A percentile compares a stretch with the other conserved stretches of the same genome.
phyloP scores from a whole-genome alignment of 1,284 basidiomycete species.

The Mixia osmundae region DNA sequence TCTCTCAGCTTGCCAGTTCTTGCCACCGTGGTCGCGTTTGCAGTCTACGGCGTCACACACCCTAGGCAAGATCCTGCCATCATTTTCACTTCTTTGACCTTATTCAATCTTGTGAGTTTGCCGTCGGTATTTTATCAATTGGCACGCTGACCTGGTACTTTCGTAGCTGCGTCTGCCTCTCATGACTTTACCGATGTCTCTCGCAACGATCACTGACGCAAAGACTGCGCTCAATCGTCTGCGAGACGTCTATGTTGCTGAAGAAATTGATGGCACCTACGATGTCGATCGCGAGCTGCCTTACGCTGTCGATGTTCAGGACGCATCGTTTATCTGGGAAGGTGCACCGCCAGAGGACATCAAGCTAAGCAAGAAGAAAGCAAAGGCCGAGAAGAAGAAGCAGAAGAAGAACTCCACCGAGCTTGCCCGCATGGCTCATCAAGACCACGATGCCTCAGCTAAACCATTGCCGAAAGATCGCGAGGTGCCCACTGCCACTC shows the following conservation, averaged over 20 bases:
- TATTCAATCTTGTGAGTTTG: constrained; percentile 47
- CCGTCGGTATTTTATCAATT: no score
- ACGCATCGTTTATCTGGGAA: constrained; percentile 66
- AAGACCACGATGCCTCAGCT: not conserved
- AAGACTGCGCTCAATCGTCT: constrained; percentile 44
- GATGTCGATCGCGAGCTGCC: constrained; percentile 29
- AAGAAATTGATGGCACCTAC: constrained; percentile 38
- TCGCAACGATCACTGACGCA: constrained; percentile 55
- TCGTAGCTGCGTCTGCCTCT: constrained; percentile 16
- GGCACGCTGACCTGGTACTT: constrained; percentile 23
- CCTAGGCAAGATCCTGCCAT: constrained; percentile 40
- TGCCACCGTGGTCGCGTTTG: constrained; percentile 62
- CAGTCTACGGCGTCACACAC: constrained; percentile 43
- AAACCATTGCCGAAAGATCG: constrained; percentile 17
- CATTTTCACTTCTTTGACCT: constrained; percentile 47
- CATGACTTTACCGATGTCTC: constrained; percentile 37
- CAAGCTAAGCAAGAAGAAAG: constrained; percentile 21
- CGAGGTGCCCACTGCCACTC: not conserved
- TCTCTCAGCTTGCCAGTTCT: constrained; percentile 44
- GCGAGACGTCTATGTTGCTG: constrained; percentile 47
- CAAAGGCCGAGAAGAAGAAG: constrained; percentile 14
- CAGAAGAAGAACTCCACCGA: constrained; percentile 18
- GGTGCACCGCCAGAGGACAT: constrained; percentile 35
- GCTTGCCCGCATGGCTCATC: no score
- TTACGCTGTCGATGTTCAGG: constrained; percentile 38